A percentile compares a stretch with the other conserved stretches of the same genome.
These are phyloP conservation scores for Hypoxylon perforatum DNA, from an alignment of 495 filamentous ascomycete genomes.

Conservation along the genomic window DNA sequence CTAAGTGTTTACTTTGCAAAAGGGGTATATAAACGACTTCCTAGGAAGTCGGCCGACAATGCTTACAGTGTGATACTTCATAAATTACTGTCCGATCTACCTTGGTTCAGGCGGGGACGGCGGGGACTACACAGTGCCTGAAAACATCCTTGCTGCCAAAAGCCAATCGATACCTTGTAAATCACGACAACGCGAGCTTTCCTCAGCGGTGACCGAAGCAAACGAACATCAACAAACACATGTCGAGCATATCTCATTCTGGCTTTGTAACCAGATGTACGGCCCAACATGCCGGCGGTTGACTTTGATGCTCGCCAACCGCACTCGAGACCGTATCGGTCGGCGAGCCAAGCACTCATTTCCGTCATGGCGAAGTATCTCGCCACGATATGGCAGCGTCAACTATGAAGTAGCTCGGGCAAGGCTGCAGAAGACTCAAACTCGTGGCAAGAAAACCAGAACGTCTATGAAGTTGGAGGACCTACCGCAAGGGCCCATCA, in stretches of 20 bases:
- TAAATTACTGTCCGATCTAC: conserved; percentile 1
- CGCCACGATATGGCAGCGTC: neutral
- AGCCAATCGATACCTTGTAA: conserved; percentile 17
- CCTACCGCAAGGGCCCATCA: conserved; percentile 69
- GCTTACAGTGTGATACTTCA: neutral
- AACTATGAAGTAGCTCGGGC: neutral
- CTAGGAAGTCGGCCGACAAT: conserved; percentile 3
- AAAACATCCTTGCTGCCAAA: neutral
- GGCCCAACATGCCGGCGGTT: conserved; percentile 43
- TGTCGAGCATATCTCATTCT: neutral
- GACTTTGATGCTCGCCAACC: conserved; percentile 29
- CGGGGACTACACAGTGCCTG: conserved; percentile 17
- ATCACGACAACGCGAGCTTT: neutral
- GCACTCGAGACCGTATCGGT: conserved; percentile 16
- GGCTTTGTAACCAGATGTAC: conserved; percentile 37
- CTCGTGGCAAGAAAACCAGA: conserved; percentile 53
- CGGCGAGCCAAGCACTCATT: conserved; percentile 9
- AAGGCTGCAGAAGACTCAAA: conserved; percentile 8
- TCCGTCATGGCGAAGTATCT: conserved; percentile 9
- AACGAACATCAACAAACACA: neutral
- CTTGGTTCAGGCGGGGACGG: conserved; percentile 1
- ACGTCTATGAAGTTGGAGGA: conserved; percentile 70
- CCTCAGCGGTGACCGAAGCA: too few relatives aligned
- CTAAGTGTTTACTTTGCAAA: too few relatives aligned
- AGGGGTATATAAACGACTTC: neutral